Percentiles rank a stretch among this genome's conserved stretches.
Evolutionary conservation across 192 early-diverging fungal genomes (phyloP).

Genomic region (Rhizoclosmatium globosum): DNA sequence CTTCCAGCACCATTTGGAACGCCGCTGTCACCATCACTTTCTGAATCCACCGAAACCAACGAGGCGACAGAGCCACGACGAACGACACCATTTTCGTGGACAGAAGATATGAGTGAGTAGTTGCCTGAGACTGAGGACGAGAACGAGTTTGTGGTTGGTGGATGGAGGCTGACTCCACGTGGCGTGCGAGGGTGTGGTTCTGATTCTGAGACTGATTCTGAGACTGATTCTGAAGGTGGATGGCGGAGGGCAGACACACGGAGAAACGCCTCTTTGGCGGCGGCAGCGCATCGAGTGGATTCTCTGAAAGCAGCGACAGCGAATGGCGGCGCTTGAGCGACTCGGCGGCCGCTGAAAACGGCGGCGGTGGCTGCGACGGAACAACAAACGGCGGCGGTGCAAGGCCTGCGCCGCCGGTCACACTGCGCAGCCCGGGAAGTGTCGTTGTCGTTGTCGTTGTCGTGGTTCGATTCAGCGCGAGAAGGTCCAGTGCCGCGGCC

Average conservation of each 20-base stretch:
- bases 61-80: slow-evolving; percentile 2
- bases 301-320: not conserved
- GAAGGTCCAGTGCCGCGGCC: slow-evolving; percentile 5
- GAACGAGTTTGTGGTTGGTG: not conserved
- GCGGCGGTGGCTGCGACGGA: slow-evolving; percentile 5
- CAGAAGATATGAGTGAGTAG: no score
- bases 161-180: not conserved
- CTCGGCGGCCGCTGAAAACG: not conserved
- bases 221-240: not conserved
- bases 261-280: not conserved
- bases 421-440: not conserved
- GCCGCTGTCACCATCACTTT: not conserved
- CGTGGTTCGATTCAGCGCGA: not conserved
- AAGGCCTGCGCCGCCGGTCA: not conserved
- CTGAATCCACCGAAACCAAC: not conserved
- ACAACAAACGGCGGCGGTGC: not conserved
- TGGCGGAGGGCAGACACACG: not conserved
- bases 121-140: no score
- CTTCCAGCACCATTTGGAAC: no score
- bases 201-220: slow-evolving; percentile 10
- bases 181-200: no score
- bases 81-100: not conserved
- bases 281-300: no score
- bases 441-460: not conserved
- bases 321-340: not conserved